Conservation (phyloP, 495 filamentous ascomycete species). For the Tetracladium marchalianum region DNA sequence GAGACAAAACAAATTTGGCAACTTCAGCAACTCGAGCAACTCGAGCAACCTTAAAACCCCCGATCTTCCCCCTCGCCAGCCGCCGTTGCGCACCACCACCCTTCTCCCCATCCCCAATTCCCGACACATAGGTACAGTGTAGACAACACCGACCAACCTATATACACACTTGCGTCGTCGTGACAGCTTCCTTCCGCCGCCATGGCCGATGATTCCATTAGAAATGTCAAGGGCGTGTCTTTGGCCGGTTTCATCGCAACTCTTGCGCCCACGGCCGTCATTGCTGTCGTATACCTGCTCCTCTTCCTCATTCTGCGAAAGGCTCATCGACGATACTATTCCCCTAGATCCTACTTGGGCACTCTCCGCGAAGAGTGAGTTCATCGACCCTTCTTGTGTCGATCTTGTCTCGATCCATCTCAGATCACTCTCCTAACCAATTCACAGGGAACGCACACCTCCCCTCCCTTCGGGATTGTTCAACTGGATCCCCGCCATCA, state of each 20-base stretch:
- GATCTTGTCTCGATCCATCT: too few species aligned
- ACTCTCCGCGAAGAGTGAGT: slow-evolving; percentile 54
- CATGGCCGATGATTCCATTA: not conserved
- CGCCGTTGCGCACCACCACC: too few species aligned
- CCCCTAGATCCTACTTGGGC: slow-evolving; percentile 80
- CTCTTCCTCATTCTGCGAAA: slow-evolving; percentile 71
- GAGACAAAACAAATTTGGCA: too few species aligned
- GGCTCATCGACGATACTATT: slow-evolving; percentile 68
- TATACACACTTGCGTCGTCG: not conserved
- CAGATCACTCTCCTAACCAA: slow-evolving; percentile 2
- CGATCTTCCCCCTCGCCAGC: too few species aligned
- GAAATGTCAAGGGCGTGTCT: not conserved
- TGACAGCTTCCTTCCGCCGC: not conserved
- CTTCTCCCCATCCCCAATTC: too few species aligned
- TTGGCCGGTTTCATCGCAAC: slow-evolving; percentile 50
- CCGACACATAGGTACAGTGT: too few species aligned
- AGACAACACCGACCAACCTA: too few species aligned
- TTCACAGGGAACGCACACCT: slow-evolving; percentile 54
- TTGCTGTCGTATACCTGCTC: slow-evolving; percentile 52
- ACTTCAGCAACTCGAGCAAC: too few species aligned
- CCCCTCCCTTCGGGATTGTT: slow-evolving; percentile 56
- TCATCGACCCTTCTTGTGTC: not conserved
- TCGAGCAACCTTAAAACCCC: too few species aligned
- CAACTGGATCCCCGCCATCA: slow-evolving; percentile 69
- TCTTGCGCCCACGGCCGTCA: slow-evolving; percentile 55